Conservation (phyloP, 768 basidiomycete genomes). For the Naganishia vishniacii region DNA sequence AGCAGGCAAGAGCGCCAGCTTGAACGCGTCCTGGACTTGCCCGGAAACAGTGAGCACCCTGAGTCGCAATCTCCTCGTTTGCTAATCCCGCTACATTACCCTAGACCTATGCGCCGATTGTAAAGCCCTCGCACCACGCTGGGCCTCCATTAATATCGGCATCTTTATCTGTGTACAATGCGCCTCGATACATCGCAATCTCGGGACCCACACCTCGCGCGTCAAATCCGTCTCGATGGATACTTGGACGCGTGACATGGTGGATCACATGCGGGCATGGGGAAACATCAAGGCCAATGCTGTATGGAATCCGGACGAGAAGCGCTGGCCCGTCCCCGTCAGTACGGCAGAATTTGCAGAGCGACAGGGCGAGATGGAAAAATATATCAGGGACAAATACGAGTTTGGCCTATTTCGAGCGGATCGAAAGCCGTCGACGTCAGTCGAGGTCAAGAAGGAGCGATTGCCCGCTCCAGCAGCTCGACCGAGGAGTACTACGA, state of each 20-base stretch:
- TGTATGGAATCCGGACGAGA: constrained; percentile 75
- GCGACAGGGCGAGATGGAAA: constrained; percentile 83
- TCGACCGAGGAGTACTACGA: too few relatives aligned
- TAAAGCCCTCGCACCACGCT: constrained; percentile 71
- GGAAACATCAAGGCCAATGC: constrained; percentile 79
- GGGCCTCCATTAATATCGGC: constrained; percentile 78
- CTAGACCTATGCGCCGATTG: constrained; percentile 88
- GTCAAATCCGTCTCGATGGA: constrained; percentile 50
- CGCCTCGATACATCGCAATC: constrained; percentile 86
- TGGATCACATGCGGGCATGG: constrained; percentile 61
- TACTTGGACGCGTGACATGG: constrained; percentile 22
- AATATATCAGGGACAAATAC: constrained; percentile 73
- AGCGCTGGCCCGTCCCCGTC: constrained; percentile 72
- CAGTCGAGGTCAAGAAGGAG: too few relatives aligned
- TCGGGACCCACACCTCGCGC: constrained; percentile 88
- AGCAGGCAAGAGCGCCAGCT: constrained; percentile 52
- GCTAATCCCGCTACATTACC: constrained; percentile 22
- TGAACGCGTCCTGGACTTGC: constrained; percentile 62
- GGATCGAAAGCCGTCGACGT: not conserved
- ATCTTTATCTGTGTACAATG: constrained; percentile 63
- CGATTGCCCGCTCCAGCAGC: too few relatives aligned
- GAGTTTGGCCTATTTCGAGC: constrained; percentile 41
- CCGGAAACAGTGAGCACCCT: constrained; percentile 67
- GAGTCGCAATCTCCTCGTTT: not conserved
- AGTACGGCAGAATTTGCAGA: constrained; percentile 67